Evolutionary conservation across 148 eudicot species (phyloP).

Genomic region (Polygonum aviculare): DNA sequence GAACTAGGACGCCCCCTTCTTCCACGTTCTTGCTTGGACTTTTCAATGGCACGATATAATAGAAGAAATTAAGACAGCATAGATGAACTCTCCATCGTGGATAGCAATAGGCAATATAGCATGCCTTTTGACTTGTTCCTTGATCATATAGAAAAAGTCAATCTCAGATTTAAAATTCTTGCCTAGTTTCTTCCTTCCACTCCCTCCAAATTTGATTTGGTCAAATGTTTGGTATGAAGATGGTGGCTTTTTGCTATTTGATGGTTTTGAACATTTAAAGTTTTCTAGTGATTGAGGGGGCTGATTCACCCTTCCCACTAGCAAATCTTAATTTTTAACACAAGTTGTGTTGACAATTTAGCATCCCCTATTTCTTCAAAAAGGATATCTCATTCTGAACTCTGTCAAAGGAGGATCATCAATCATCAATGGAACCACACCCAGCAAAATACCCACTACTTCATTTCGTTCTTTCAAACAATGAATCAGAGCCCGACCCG

Average conservation of each 20-base stretch:
- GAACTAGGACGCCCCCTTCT: background rate
- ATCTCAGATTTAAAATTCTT: background rate
- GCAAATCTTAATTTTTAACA: background rate
- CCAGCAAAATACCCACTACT: slow-evolving; percentile 4
- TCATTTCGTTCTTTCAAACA: slow-evolving; percentile 7
- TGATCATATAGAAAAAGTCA: background rate
- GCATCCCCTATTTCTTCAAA: background rate
- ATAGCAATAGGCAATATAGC: background rate
- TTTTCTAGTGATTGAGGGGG: background rate
- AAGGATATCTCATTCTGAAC: background rate
- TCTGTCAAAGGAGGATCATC: background rate
- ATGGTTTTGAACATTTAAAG: background rate
- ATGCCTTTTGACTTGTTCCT: slow-evolving; percentile 4
- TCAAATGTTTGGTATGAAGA: background rate
- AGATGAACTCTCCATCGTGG: background rate
- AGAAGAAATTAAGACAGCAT: background rate
- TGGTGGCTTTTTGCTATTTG: slow-evolving; percentile 3
- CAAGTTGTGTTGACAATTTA: background rate
- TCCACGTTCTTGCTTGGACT: slow-evolving; percentile 1
- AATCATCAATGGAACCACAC: slow-evolving; percentile 10
- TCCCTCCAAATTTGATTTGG: background rate
- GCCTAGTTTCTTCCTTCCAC: background rate
- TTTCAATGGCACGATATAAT: background rate
- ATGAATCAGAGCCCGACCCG: slow-evolving; percentile 7
- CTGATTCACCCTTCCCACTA: background rate